phyloP scores from a whole-genome alignment of 164 flowering plant genomes.

The Vitis cinerea region DNA sequence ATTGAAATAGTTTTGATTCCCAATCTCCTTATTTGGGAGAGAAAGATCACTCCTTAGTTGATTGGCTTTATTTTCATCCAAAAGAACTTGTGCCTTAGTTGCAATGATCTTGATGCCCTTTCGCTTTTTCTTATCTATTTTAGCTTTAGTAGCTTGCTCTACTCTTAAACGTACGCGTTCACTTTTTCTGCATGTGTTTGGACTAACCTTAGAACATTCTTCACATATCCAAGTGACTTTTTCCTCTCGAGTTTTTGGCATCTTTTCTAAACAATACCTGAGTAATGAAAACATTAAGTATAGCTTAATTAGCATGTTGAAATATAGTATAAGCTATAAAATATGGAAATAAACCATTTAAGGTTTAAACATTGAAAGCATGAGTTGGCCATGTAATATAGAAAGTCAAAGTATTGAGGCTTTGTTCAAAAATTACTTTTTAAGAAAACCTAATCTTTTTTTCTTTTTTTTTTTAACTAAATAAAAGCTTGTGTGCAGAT shows the following conservation, averaged over 20 bases:
- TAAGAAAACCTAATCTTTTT: too few species aligned
- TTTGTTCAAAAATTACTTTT: too few species aligned
- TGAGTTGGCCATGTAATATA: too few species aligned
- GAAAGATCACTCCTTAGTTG: neutral
- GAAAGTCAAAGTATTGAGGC: too few species aligned
- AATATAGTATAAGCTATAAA: too few species aligned
- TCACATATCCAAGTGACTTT: conserved; percentile 7
- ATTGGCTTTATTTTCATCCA: neutral
- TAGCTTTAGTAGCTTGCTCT: neutral
- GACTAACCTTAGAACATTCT: neutral
- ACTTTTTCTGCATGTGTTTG: neutral
- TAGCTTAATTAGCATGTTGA: too few species aligned
- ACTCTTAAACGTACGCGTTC: neutral
- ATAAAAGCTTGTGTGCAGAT: too few species aligned
- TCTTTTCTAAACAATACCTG: conserved; percentile 6
- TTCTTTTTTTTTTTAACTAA: too few species aligned
- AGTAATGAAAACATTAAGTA: neutral
- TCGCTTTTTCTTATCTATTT: conserved; percentile 1
- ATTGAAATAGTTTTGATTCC: too few species aligned
- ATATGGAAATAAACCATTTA: too few species aligned
- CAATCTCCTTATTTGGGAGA: neutral
- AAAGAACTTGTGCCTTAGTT: neutral
- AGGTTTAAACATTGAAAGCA: too few species aligned
- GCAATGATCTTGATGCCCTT: neutral
- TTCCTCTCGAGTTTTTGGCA: neutral